Conservation (phyloP, 2,329 filamentous ascomycete genomes). For the Intubia oerlemansii region DNA sequence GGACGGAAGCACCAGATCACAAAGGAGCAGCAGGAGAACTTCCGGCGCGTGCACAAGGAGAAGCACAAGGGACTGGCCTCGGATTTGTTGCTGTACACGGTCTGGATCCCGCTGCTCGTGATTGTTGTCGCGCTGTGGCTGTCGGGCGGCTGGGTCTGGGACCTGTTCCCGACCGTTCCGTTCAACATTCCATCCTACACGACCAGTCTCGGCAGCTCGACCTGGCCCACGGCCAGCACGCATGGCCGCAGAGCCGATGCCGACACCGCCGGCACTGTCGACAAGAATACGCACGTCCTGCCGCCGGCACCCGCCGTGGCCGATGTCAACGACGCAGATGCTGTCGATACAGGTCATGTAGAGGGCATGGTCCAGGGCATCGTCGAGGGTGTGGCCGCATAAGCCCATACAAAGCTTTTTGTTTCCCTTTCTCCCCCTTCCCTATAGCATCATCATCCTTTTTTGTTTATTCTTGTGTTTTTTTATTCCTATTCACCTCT, state of each 20-base stretch:
- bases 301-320: conserved; percentile 2
- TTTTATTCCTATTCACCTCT: too few relatives aligned
- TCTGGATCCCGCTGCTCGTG: conserved; percentile 21
- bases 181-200: conserved; percentile 9
- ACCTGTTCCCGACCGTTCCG: conserved; percentile 6
- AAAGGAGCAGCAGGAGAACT: conserved; percentile 41
- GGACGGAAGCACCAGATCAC: conserved; percentile 42
- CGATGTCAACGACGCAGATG: background rate
- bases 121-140: conserved; percentile 8
- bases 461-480: too few relatives aligned
- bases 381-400: conserved; percentile 1
- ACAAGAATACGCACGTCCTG: conserved; percentile 1
- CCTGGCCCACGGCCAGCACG: conserved; percentile 1
- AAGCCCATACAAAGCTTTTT: too few relatives aligned
- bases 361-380: too few relatives aligned
- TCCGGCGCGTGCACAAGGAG: conserved; percentile 36
- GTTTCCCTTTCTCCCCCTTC: too few relatives aligned
- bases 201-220: conserved; percentile 6
- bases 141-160: conserved; percentile 6
- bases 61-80: conserved; percentile 41
- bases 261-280: background rate
- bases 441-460: too few relatives aligned
- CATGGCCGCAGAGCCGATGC: background rate
- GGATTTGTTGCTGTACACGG: conserved; percentile 45
- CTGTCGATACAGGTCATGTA: too few relatives aligned